Conservation (phyloP, 345 rosid genomes). For the Eucalyptus cloeziana region DNA sequence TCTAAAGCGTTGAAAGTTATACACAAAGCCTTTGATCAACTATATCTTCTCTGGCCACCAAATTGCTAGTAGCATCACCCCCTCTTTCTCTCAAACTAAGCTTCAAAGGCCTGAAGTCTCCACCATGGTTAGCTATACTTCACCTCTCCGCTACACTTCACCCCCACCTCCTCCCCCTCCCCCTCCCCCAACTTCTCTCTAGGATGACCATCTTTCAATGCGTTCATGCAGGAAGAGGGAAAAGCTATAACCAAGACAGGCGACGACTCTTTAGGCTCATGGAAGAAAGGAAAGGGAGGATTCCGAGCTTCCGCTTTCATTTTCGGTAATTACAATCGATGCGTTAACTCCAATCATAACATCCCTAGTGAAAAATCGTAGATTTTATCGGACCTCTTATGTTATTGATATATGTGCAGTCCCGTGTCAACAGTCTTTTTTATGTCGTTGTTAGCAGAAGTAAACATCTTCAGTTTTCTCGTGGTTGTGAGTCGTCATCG, state of each 20-base stretch:
- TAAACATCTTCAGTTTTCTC: neutral
- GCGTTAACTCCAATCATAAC: neutral
- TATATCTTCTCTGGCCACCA: neutral
- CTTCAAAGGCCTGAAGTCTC: neutral
- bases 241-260: neutral
- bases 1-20: neutral
- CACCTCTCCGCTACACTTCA: neutral
- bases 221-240: neutral
- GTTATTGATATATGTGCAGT: neutral
- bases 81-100: neutral
- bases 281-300: slow-evolving; percentile 18
- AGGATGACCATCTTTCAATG: neutral
- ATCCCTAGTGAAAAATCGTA: neutral
- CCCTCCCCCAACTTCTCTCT: neutral
- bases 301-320: slow-evolving; percentile 18
- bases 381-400: neutral
- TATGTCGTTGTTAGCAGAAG: neutral
- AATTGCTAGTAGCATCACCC: neutral
- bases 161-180: neutral
- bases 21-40: neutral
- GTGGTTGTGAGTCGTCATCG: neutral
- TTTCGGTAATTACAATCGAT: slow-evolving; percentile 12
- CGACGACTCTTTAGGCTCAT: neutral
- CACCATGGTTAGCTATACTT: neutral
- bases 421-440: neutral